Evolutionary conservation across 495 filamentous ascomycete species (phyloP).

Genomic region (Aspergillus conjunctus): DNA sequence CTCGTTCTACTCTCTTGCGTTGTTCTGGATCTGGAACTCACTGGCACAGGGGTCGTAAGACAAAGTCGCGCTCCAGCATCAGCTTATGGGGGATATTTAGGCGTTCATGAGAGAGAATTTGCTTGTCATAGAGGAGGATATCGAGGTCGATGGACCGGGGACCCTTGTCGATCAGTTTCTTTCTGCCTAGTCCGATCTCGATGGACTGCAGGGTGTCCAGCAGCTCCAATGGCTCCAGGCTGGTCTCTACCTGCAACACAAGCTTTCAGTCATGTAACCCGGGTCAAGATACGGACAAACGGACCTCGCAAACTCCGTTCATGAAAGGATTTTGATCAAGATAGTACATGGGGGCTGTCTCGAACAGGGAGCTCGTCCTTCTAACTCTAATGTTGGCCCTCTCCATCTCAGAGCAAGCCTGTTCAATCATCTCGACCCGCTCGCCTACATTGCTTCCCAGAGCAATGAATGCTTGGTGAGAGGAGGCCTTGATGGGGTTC

Average conservation of each 20-base stretch:
- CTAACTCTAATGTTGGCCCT: constrained; percentile 68
- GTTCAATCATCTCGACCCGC: constrained; percentile 77
- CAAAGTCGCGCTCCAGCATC: constrained; percentile 92
- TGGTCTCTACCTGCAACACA: constrained; percentile 72
- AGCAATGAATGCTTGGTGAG: constrained; percentile 74
- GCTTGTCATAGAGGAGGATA: constrained; percentile 82
- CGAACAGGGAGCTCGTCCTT: constrained; percentile 85
- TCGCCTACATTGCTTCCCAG: constrained; percentile 94
- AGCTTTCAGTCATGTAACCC: neutral
- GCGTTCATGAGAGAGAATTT: constrained; percentile 63
- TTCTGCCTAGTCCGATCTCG: constrained; percentile 74
- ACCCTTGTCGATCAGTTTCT: constrained; percentile 88
- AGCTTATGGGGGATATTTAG: constrained; percentile 82
- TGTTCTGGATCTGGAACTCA: constrained; percentile 38
- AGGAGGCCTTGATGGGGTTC: constrained; percentile 25
- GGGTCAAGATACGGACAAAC: neutral
- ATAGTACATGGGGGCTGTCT: constrained; percentile 97
- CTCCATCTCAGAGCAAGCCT: constrained; percentile 76
- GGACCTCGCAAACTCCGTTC: constrained; percentile 92
- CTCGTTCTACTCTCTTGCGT: neutral
- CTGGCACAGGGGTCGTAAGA: constrained; percentile 87
- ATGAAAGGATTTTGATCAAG: constrained; percentile 83
- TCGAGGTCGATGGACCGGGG: constrained; percentile 93
- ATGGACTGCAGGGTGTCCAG: constrained; percentile 80
- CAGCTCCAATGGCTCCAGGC: constrained; percentile 69